phyloP scores from a whole-genome alignment of 257 asterid genomes.

The Handroanthus guayacan region DNA sequence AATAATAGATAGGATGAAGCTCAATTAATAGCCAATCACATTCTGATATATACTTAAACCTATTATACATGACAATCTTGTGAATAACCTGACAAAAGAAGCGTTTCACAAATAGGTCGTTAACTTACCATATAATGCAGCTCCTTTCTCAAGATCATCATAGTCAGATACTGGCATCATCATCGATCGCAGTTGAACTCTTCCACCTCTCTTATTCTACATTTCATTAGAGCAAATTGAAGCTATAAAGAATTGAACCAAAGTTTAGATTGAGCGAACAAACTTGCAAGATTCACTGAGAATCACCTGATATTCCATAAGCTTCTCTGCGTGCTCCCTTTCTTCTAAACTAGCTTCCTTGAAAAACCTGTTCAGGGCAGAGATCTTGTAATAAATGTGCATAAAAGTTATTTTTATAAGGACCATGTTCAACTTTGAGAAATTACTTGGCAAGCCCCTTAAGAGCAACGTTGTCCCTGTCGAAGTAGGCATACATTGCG shows the following conservation, averaged over 20 bases:
- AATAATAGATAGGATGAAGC: too few relatives aligned
- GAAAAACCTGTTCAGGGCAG: slow-evolving; percentile 49
- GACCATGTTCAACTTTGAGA: slow-evolving; percentile 15
- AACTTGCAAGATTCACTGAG: neutral
- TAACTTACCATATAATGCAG: slow-evolving; percentile 72
- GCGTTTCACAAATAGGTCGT: neutral
- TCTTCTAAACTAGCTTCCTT: slow-evolving; percentile 70
- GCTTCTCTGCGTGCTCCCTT: slow-evolving; percentile 67
- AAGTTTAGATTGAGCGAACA: too few relatives aligned
- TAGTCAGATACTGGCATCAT: slow-evolving; percentile 63
- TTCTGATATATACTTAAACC: neutral
- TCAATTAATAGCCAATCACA: too few relatives aligned
- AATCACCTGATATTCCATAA: slow-evolving; percentile 70
- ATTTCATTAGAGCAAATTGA: neutral
- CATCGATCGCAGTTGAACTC: slow-evolving; percentile 64
- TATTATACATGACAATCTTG: neutral
- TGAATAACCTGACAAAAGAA: neutral
- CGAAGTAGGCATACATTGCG: slow-evolving; percentile 71
- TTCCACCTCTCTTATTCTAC: slow-evolving; percentile 88
- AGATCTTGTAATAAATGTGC: neutral
- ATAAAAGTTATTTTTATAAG: neutral
- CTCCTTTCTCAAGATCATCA: slow-evolving; percentile 83
- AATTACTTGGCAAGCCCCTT: slow-evolving; percentile 67
- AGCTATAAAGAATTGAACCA: too few relatives aligned
- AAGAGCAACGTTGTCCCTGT: slow-evolving; percentile 70